Conservation (phyloP, 1,284 basidiomycete genomes). For the Leccinum subatratum region DNA sequence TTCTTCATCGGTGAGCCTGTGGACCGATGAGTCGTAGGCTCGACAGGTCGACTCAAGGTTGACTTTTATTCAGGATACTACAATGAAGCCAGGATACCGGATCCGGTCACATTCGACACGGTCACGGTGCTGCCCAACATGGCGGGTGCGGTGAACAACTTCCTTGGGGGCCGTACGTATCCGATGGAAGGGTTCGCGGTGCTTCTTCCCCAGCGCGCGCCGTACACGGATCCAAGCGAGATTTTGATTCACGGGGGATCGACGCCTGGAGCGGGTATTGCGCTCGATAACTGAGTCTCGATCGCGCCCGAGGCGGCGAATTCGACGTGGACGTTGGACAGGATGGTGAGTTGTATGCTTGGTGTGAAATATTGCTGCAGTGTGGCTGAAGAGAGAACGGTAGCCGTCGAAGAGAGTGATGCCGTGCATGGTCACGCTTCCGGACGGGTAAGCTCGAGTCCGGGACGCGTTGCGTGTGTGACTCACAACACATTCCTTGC, state of each 20-base stretch:
- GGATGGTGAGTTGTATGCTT: conserved; percentile 52
- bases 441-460: conserved; percentile 36
- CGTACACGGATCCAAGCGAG: conserved; percentile 63
- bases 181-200: conserved; percentile 70
- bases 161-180: conserved; percentile 69
- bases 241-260: conserved; percentile 77
- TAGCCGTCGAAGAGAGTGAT: conserved; percentile 73
- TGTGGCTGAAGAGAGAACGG: not conserved
- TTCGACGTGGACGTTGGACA: conserved; percentile 61
- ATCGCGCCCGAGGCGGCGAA: conserved; percentile 58
- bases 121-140: conserved; percentile 60
- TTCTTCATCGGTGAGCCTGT: conserved; percentile 56
- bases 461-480: not conserved
- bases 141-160: conserved; percentile 71
- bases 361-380: not conserved
- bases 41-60: not conserved
- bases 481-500: conserved; percentile 18
- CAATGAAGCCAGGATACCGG: conserved; percentile 73
- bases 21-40: fast-evolving
- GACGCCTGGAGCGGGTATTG: conserved; percentile 46
- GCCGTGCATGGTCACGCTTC: conserved; percentile 66
- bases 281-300: conserved; percentile 67
- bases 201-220: conserved; percentile 63
- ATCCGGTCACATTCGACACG: conserved; percentile 61
- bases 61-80: conserved; percentile 50